Conservation (phyloP, 2,329 filamentous ascomycete species). For the Apiospora koreana region DNA sequence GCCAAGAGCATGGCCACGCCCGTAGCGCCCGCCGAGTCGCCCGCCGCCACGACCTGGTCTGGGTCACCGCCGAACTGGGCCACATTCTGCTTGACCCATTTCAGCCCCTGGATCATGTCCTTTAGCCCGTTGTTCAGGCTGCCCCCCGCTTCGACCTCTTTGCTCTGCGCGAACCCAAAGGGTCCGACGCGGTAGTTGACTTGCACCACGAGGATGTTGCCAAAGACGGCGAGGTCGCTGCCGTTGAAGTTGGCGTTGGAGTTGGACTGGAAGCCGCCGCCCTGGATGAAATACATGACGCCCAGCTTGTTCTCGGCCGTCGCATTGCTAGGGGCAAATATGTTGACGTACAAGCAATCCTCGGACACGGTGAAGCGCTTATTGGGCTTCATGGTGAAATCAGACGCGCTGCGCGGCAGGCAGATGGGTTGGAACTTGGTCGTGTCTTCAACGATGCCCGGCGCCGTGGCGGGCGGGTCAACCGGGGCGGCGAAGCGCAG, state of each 20-base stretch:
- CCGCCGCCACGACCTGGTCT: conserved; percentile 63
- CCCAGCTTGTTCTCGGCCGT: conserved; percentile 50
- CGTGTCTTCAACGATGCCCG: background rate
- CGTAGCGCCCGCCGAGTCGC: conserved; percentile 64
- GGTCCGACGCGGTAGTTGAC: conserved; percentile 75
- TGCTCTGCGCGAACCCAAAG: conserved; percentile 67
- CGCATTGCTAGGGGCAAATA: conserved; percentile 57
- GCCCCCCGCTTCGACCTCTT: conserved; percentile 42
- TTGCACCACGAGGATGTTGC: conserved; percentile 65
- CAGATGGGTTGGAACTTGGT: conserved; percentile 14
- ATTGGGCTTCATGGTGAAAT: conserved; percentile 11
- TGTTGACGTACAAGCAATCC: conserved; percentile 67
- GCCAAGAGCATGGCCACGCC: conserved; percentile 62
- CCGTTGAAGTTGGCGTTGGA: conserved; percentile 56
- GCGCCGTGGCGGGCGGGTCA: background rate
- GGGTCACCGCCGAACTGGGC: conserved; percentile 66
- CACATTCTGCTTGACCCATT: conserved; percentile 69
- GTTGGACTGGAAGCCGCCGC: conserved; percentile 56
- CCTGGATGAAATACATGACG: conserved; percentile 58
- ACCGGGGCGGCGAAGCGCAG: conserved; percentile 13
- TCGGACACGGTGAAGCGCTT: conserved; percentile 37
- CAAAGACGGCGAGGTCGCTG: conserved; percentile 54
- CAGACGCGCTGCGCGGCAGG: conserved; percentile 9
- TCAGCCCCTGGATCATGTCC: conserved; percentile 65
- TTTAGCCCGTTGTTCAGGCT: conserved; percentile 64